Evolutionary conservation across 495 filamentous ascomycete species (phyloP).

Genomic region (Chaetomidium leptoderma): DNA sequence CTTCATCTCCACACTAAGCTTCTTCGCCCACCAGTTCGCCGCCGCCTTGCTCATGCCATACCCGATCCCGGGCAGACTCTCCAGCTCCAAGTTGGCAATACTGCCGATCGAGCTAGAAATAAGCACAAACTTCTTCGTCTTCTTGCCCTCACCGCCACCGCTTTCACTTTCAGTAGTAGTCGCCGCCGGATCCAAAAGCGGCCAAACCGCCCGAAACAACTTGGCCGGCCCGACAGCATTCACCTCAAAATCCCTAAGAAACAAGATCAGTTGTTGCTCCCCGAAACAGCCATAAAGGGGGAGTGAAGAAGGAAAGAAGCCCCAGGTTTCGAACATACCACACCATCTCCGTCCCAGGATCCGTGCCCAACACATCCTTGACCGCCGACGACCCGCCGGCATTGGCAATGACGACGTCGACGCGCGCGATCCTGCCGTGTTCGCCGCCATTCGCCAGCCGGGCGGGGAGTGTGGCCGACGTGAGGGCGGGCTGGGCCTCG

Average conservation of each 20-base stretch:
- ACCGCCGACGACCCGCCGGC: slow-evolving; percentile 36
- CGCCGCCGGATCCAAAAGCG: slow-evolving; percentile 25
- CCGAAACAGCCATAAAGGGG: no score
- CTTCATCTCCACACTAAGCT: slow-evolving; percentile 24
- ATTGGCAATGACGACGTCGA: slow-evolving; percentile 54
- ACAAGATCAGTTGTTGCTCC: no score
- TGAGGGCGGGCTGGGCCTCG: slow-evolving; percentile 26
- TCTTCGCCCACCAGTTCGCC: slow-evolving; percentile 27
- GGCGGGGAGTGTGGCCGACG: slow-evolving; percentile 26
- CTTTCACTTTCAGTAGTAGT: neutral
- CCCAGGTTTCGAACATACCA: no score
- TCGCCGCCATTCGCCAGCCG: slow-evolving; percentile 20
- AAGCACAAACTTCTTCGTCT: slow-evolving; percentile 30
- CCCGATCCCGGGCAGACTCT: slow-evolving; percentile 22
- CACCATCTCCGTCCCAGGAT: slow-evolving; percentile 13
- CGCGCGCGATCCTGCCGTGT: slow-evolving; percentile 29
- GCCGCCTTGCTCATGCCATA: slow-evolving; percentile 33
- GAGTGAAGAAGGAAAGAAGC: no score
- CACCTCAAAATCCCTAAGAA: slow-evolving; percentile 30
- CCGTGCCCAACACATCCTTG: slow-evolving; percentile 14
- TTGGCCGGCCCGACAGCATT: slow-evolving; percentile 33
- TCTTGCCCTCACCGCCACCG: neutral
- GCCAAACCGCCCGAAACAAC: slow-evolving; percentile 30
- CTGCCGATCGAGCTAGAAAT: slow-evolving; percentile 33
- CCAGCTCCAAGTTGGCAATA: slow-evolving; percentile 27